A percentile compares a stretch with the other conserved stretches of the same genome.
These are phyloP conservation scores for Morella rubra DNA, from an alignment of 306 rosid genomes.

Conservation along the genomic window DNA sequence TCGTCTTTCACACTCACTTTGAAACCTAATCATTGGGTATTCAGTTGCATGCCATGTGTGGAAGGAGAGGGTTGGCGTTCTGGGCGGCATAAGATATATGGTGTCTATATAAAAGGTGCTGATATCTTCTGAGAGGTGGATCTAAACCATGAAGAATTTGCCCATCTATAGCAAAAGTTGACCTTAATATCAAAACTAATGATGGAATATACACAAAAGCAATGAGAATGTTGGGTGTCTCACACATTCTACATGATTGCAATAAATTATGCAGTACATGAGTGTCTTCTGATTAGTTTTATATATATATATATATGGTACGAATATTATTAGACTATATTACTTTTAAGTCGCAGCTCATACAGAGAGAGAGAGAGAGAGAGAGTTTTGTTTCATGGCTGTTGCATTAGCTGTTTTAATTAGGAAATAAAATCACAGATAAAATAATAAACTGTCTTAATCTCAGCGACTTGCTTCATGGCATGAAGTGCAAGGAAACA, in stretches of 20 bases:
- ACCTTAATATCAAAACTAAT: slow-evolving; percentile 26
- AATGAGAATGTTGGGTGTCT: slow-evolving; percentile 34
- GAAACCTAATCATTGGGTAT: slow-evolving; percentile 37
- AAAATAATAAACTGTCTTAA: slow-evolving; percentile 26
- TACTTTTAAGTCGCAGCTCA: neutral
- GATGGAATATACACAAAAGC: slow-evolving; percentile 8
- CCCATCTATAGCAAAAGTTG: slow-evolving; percentile 39
- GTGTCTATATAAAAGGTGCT: neutral
- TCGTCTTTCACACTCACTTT: slow-evolving; percentile 23
- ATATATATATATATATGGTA: neutral
- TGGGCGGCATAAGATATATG: slow-evolving; percentile 29
- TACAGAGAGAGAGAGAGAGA: neutral
- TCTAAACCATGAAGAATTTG: slow-evolving; percentile 6
- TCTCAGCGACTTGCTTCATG: slow-evolving; percentile 29
- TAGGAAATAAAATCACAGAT: slow-evolving; percentile 18
- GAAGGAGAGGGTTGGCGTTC: slow-evolving; percentile 35
- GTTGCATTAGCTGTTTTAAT: slow-evolving; percentile 34
- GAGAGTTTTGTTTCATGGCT: slow-evolving; percentile 8
- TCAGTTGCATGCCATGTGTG: slow-evolving; percentile 43
- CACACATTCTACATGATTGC: slow-evolving; percentile 31
- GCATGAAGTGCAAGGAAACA: slow-evolving; percentile 40
- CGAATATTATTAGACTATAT: neutral
- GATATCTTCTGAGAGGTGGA: slow-evolving; percentile 22
- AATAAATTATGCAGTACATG: neutral
- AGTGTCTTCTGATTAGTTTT: neutral